Evolutionary conservation across 2,329 filamentous ascomycete species (phyloP).

Genomic region (Helotiales sp.): DNA sequence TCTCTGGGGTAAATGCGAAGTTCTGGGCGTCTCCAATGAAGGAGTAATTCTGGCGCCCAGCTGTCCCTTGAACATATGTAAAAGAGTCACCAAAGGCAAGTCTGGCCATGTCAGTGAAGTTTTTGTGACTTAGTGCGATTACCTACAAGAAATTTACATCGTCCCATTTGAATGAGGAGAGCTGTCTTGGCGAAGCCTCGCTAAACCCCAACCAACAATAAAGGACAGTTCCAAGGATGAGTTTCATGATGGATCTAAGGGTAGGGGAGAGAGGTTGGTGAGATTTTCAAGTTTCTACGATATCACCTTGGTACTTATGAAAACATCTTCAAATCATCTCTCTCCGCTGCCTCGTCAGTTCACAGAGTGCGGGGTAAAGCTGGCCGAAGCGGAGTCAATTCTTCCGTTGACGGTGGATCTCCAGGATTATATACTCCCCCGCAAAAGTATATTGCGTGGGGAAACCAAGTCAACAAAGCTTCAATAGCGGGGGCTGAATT

Average conservation of each 20-base stretch:
- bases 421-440: background rate
- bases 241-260: background rate
- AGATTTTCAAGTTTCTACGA: no score
- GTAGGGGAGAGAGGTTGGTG: background rate
- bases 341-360: background rate
- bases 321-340: background rate
- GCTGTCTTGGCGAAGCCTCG: conserved; percentile 6
- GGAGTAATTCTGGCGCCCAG: conserved; percentile 55
- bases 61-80: conserved; percentile 58
- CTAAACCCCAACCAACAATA: conserved; percentile 7
- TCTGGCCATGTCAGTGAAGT: conserved; percentile 31
- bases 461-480: background rate
- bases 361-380: background rate
- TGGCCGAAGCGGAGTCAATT: background rate
- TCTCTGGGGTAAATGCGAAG: conserved; percentile 49
- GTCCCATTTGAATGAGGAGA: background rate
- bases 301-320: no score
- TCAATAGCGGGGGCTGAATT: background rate
- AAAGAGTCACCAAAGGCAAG: conserved; percentile 58
- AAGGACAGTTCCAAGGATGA: background rate
- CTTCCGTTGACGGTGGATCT: background rate
- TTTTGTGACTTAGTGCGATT: no score
- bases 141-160: conserved; percentile 1
- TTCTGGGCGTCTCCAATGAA: conserved; percentile 60
- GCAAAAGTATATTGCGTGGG: background rate